Evolutionary conservation across 2,329 filamentous ascomycete genomes (phyloP), one percentile per base, ranked within the genome.

Genomic region (Fusarium tricinctum): DNA sequence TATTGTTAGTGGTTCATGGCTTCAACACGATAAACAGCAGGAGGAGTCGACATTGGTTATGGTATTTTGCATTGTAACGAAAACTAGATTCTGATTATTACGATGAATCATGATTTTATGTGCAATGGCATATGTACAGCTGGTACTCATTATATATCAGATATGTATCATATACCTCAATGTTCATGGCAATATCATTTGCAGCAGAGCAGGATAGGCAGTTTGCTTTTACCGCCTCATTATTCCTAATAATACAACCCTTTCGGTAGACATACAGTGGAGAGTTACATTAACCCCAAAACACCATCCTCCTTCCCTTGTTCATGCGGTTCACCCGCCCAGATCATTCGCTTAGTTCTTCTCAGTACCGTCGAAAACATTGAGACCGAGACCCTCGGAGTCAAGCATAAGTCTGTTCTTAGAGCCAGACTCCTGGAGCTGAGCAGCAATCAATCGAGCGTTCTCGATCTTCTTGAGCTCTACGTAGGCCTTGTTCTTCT

Each of bases 381-480:
- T 97, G 76, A 99, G 83, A 49, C 96, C 96, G 74, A 99, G 83
- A 44, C 94, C 96, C 79, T 96, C 91, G 8, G 93, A 88, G 77
- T 99, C 96, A 68, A 99, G 86, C 81, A 97, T 93, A 74, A 99
- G 85, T 83, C 96, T 96, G 85, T 99, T 99, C 84, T 90, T 90
- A 79, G 92, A 91, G 63, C 92, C 92, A 59, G 86, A 87, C 80
- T 97, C 93, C 81, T 97, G 93, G 75, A 99, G 80, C 73, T 97
- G 90, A 73, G 86, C 81, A n/a, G 96, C 96, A 81, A 99, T 97
- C 58, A 89, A 87, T 72, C 93, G 88, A 8, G 96, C 96, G 76
- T 97, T 99, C 85, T 99, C 96, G 75, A 99, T 97, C 86, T 97
- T 96, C 83, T 97, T 93, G 78, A 99, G 88, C 82, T 98, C 96